Conservation (phyloP, 148 eudicot species). For the Rheum nobile region DNA sequence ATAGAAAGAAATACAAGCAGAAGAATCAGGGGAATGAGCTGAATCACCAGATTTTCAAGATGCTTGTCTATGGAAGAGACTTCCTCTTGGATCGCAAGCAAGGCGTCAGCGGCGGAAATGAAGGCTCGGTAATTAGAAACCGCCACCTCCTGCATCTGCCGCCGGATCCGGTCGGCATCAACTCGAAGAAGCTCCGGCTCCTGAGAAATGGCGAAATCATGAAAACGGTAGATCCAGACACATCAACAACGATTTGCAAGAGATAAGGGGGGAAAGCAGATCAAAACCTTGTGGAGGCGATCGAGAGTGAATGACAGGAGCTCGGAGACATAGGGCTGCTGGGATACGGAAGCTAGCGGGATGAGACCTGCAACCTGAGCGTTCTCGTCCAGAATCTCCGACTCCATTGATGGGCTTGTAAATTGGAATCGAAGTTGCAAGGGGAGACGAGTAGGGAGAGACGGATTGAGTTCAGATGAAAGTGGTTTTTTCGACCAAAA, state of each 20-base stretch:
- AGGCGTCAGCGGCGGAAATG: conserved; percentile 90
- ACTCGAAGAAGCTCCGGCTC: conserved; percentile 95
- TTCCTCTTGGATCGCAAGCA: conserved; percentile 62
- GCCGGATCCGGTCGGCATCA: conserved; percentile 85
- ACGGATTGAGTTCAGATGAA: not conserved
- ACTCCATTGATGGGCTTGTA: conserved; percentile 16
- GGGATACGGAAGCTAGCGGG: conserved; percentile 76
- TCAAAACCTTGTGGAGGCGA: conserved; percentile 85
- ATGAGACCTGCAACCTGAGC: conserved; percentile 38
- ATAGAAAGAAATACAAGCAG: not conserved
- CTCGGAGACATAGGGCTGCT: conserved; percentile 95
- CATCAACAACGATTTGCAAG: not conserved
- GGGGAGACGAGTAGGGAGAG: not conserved
- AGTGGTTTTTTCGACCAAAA: not conserved
- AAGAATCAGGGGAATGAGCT: not conserved
- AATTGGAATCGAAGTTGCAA: not conserved
- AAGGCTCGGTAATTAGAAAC: conserved; percentile 89
- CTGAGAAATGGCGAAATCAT: conserved; percentile 19
- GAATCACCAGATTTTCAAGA: conserved; percentile 69
- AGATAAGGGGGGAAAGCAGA: not conserved
- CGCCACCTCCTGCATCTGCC: conserved; percentile 99
- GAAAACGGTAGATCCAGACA: not conserved
- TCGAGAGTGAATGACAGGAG: conserved; percentile 97
- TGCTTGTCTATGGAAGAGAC: conserved; percentile 84
- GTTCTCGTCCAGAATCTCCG: conserved; percentile 23